phyloP scores from a whole-genome alignment of 345 rosid genomes.

The Salix suchowensis region DNA sequence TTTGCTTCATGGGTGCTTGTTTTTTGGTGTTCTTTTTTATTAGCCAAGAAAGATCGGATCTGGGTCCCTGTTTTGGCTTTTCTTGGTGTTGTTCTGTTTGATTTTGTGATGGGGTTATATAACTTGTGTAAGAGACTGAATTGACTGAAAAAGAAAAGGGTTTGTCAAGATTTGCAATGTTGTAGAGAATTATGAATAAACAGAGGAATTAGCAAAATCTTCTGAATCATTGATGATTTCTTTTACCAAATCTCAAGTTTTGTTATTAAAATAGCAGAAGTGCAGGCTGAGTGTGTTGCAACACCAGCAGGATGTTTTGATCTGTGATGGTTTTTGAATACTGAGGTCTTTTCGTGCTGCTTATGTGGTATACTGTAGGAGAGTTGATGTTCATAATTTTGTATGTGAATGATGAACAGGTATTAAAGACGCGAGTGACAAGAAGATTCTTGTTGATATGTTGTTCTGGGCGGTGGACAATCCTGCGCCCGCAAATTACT shows the following conservation, averaged over 20 bases:
- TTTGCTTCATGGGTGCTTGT: neutral
- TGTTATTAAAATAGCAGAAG: neutral
- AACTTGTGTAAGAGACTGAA: neutral
- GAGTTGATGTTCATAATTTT: neutral
- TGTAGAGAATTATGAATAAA: neutral
- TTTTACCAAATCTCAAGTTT: neutral
- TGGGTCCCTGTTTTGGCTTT: neutral
- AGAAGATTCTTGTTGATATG: slow-evolving; percentile 90
- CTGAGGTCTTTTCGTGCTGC: neutral
- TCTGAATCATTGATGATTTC: neutral
- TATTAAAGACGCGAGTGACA: slow-evolving; percentile 94
- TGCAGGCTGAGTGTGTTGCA: neutral
- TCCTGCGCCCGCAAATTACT: slow-evolving; percentile 81
- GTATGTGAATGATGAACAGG: slow-evolving; percentile 32
- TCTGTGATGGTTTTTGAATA: neutral
- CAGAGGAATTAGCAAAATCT: neutral
- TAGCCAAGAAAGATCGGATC: neutral
- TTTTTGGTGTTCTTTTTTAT: neutral
- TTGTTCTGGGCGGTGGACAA: slow-evolving; percentile 91
- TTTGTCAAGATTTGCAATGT: neutral
- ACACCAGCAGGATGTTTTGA: neutral
- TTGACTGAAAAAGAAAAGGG: neutral
- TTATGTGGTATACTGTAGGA: neutral
- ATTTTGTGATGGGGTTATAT: neutral
- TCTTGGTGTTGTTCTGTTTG: neutral